Conservation (phyloP, 2,329 filamentous ascomycete genomes). For the Penicillium rolfsii region DNA sequence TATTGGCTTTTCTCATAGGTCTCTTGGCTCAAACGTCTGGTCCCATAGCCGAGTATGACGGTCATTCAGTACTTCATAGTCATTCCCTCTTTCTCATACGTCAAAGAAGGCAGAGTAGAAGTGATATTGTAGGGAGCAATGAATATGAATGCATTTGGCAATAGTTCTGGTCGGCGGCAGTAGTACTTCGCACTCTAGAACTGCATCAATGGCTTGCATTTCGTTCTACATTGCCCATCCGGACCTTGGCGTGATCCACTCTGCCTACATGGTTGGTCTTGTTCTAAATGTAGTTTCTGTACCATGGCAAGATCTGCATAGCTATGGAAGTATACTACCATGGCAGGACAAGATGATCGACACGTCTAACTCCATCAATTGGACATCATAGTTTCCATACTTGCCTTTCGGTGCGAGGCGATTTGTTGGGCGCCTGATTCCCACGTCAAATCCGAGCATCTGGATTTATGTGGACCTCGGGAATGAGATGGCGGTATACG, state of each 20-base stretch:
- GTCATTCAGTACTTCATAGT: neutral
- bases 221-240: constrained; percentile 5
- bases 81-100: neutral
- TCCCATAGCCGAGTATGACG: neutral
- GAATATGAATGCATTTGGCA: neutral
- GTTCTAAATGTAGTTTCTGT: constrained; percentile 6
- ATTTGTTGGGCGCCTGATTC: constrained; percentile 7
- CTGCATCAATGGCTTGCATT: constrained; percentile 4
- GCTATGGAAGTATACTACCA: neutral
- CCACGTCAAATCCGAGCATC: neutral
- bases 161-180: neutral
- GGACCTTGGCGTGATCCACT: neutral
- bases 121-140: neutral
- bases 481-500: neutral
- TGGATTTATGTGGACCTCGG: neutral
- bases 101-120: neutral
- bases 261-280: constrained; percentile 8
- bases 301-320: neutral
- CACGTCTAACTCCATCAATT: neutral
- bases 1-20: neutral
- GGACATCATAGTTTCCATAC: neutral
- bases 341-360: constrained; percentile 10
- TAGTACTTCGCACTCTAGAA: neutral
- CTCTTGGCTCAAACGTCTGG: neutral
- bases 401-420: constrained; percentile 6